phyloP scores from a whole-genome alignment of 371 early-diverging fungal genomes.

The Spraguea lophii region DNA sequence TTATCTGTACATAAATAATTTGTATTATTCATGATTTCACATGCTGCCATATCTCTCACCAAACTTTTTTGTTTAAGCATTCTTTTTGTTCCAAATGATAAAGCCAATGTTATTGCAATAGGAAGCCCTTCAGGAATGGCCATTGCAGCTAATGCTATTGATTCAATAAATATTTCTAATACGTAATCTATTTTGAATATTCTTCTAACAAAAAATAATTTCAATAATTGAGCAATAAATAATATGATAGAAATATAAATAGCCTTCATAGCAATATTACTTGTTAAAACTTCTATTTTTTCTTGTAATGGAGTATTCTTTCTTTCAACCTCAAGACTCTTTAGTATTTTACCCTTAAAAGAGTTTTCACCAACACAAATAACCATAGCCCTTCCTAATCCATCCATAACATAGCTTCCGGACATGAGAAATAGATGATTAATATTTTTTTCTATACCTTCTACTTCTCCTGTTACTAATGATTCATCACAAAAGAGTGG shows the following conservation, averaged over 20 bases:
- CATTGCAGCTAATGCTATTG: neutral
- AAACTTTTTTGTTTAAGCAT: conserved; percentile 73
- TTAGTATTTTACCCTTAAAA: conserved; percentile 56
- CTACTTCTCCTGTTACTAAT: conserved; percentile 69
- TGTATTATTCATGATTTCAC: conserved; percentile 86
- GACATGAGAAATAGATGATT: conserved; percentile 61
- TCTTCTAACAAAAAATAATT: neutral
- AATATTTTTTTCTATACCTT: conserved; percentile 53
- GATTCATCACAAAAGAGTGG: conserved; percentile 67
- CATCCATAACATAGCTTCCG: conserved; percentile 67
- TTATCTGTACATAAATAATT: conserved; percentile 85
- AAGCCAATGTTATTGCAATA: conserved; percentile 66
- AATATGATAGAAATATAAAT: neutral
- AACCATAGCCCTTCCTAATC: conserved; percentile 59
- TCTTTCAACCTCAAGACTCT: conserved; percentile 55
- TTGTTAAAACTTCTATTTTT: conserved; percentile 51
- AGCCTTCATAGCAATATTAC: neutral
- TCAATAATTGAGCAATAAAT: neutral
- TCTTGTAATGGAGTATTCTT: conserved; percentile 63
- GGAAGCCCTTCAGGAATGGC: conserved; percentile 72
- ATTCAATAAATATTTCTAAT: neutral
- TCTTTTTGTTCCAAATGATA: conserved; percentile 44
- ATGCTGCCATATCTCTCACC: conserved; percentile 69
- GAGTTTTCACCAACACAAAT: conserved; percentile 62
- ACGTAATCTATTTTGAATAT: neutral